A percentile compares a stretch with the other conserved stretches of the same genome.
Evolutionary conservation across 1,284 basidiomycete genomes (phyloP).

Genomic region (Heterobasidion annosum): DNA sequence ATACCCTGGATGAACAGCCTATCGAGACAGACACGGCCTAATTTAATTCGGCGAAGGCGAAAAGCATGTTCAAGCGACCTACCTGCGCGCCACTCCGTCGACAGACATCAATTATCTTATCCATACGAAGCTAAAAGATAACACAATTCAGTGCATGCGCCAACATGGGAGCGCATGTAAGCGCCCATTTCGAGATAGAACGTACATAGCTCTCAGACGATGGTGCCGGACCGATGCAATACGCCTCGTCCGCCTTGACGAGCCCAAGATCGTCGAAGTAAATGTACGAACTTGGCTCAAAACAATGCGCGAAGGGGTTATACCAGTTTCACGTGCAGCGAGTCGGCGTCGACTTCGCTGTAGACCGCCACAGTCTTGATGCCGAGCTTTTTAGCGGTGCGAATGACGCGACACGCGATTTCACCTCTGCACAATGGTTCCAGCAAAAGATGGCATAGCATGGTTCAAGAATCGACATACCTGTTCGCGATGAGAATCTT

Average conservation of each 20-base stretch:
- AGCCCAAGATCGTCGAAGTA: background rate
- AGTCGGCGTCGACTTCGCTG: slow-evolving; percentile 73
- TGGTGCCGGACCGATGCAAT: slow-evolving; percentile 85
- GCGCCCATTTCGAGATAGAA: slow-evolving; percentile 9
- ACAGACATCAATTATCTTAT: slow-evolving; percentile 84
- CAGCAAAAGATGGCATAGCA: background rate
- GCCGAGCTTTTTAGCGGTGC: slow-evolving; percentile 82
- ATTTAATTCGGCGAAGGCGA: background rate
- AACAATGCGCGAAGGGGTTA: slow-evolving; percentile 8
- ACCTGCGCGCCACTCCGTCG: slow-evolving; percentile 78
- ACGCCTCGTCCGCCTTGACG: slow-evolving; percentile 86
- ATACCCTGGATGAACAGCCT: slow-evolving; percentile 81
- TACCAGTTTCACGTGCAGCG: slow-evolving; percentile 73
- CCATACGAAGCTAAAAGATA: slow-evolving; percentile 61
- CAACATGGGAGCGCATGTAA: background rate
- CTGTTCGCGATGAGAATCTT: slow-evolving; percentile 85
- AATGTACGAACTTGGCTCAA: background rate
- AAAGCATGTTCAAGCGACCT: slow-evolving; percentile 9
- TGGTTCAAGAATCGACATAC: slow-evolving; percentile 21
- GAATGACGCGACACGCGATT: slow-evolving; percentile 89
- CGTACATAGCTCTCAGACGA: slow-evolving; percentile 84
- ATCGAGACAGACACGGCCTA: background rate
- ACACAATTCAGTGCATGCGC: background rate
- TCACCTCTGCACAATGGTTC: slow-evolving; percentile 56
- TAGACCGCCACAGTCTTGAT: slow-evolving; percentile 89